phyloP scores from a whole-genome alignment of 129 eudicot species.

The Centrapalus pauciflorus region DNA sequence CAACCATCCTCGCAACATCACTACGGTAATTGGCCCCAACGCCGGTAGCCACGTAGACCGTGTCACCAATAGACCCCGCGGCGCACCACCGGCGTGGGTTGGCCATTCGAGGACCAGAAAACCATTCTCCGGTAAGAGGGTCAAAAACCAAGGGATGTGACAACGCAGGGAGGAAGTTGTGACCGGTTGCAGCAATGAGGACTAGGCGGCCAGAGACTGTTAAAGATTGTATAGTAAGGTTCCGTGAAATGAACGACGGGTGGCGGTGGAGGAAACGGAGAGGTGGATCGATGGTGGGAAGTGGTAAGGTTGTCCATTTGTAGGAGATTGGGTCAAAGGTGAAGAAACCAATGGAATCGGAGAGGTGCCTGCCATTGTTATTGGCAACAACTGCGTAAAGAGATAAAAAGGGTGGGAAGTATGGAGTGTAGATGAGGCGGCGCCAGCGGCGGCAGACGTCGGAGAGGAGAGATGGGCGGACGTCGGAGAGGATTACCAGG shows the following conservation, averaged over 20 bases:
- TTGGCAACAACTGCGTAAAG: conserved; percentile 41
- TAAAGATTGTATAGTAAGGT: conserved; percentile 45
- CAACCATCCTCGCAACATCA: conserved; percentile 48
- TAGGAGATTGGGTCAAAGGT: conserved; percentile 44
- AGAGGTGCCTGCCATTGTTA: not conserved
- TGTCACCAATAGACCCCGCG: conserved; percentile 25
- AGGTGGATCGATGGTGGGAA: conserved; percentile 36
- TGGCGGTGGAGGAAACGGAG: conserved; percentile 45
- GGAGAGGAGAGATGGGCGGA: conserved; percentile 54
- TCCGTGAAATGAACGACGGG: conserved; percentile 60
- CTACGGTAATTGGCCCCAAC: conserved; percentile 38
- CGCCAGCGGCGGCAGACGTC: conserved; percentile 62
- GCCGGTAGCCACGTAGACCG: conserved; percentile 54
- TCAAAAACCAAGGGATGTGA: conserved; percentile 39
- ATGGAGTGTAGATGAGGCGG: conserved; percentile 57
- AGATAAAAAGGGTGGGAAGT: conserved; percentile 55
- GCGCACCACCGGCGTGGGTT: conserved; percentile 66
- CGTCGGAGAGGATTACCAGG: conserved; percentile 41
- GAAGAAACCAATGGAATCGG: conserved; percentile 27
- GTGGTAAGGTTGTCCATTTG: conserved; percentile 42
- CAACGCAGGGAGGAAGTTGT: conserved; percentile 48
- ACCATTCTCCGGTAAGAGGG: conserved; percentile 45
- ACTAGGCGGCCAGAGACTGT: conserved; percentile 32
- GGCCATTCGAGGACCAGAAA: conserved; percentile 42
- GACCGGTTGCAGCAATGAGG: conserved; percentile 45